Base-by-base conservation (phyloP, 352 stramenopile species). In the Phytophthora multivora region DNA sequence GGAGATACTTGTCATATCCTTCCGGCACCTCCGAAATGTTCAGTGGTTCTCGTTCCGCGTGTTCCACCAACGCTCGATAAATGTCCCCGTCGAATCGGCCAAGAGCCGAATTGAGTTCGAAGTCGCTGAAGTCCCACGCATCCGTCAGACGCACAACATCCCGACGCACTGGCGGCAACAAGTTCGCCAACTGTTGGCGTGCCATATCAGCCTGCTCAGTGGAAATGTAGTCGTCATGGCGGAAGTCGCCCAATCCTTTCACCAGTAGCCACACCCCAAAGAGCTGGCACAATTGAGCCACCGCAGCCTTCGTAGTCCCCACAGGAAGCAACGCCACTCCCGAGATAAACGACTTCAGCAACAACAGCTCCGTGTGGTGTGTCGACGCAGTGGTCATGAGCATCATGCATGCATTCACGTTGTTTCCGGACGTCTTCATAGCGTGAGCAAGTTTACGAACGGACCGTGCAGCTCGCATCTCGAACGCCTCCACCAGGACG, bases 51-150 rank as follows among this genome's bases (percentile, higher is more conserved):
- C 67, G 58, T 12, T 59, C 52, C 0, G 74, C 69, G 7, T 67
- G 56, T 16, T 73, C 52, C 9, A 82, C 69, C 7, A 87, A 43
- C 41, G 71, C 75, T 9, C 66, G 66, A 56, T 84, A 84, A 3
- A 84, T 74, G 59, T 84, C 72, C 23, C 76, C 76, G 28, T 85
- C 73, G 57, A 77, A 85, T 3, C 63, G 52, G n/a, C 73, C 76
- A 35, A 85, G 71, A 18, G 71, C 62, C 52, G 76, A 85, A 66
- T 82, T 83, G 25, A 89, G 56, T 51, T 85, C 73, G 41, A 84
- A 86, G 57, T 89, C 79, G 15, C 31, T 83, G 21, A 84, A 86
- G 57, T 69, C 48, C 58, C 53, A 73, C 6, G 52, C 53, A 41
- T 73, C 65, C 35, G 72, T 80, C 19, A 84, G 43, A n/a, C 73